Evolutionary conservation across 345 rosid genomes (phyloP).

Genomic region (Salix caprea): DNA sequence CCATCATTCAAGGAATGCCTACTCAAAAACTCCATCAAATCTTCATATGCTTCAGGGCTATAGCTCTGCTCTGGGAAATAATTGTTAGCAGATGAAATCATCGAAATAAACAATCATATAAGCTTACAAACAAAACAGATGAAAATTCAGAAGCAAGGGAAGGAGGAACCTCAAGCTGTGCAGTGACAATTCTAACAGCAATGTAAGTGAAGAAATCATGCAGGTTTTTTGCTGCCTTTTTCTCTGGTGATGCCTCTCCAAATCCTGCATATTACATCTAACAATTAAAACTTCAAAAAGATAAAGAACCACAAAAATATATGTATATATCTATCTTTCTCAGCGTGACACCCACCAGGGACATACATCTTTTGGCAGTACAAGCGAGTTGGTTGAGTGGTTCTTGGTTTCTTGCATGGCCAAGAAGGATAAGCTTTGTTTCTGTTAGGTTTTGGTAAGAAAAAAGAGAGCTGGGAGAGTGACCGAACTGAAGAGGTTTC

Average conservation of each 20-base stretch:
- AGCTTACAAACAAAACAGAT: not conserved
- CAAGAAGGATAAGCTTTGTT: slow-evolving; percentile 18
- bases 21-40: slow-evolving; percentile 52
- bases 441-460: slow-evolving; percentile 15
- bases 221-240: slow-evolving; percentile 64
- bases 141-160: not conserved
- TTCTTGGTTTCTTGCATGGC: slow-evolving; percentile 17
- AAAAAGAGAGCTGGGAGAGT: slow-evolving; percentile 23
- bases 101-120: not conserved
- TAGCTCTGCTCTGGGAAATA: slow-evolving; percentile 54
- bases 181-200: slow-evolving; percentile 68
- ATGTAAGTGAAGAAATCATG: slow-evolving; percentile 70
- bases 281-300: no score
- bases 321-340: no score
- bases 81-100: slow-evolving; percentile 5
- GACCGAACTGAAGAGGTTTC: slow-evolving; percentile 25
- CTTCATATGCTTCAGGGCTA: slow-evolving; percentile 68
- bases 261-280: slow-evolving; percentile 36
- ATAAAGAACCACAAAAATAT: no score
- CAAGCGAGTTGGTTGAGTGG: slow-evolving; percentile 21
- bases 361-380: slow-evolving; percentile 62
- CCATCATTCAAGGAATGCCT: slow-evolving; percentile 69
- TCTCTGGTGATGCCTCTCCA: slow-evolving; percentile 92
- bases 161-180: slow-evolving; percentile 71
- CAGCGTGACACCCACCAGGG: slow-evolving; percentile 38